Conservation (phyloP, 164 flowering plant species). For the Nymphaea colorata region DNA sequence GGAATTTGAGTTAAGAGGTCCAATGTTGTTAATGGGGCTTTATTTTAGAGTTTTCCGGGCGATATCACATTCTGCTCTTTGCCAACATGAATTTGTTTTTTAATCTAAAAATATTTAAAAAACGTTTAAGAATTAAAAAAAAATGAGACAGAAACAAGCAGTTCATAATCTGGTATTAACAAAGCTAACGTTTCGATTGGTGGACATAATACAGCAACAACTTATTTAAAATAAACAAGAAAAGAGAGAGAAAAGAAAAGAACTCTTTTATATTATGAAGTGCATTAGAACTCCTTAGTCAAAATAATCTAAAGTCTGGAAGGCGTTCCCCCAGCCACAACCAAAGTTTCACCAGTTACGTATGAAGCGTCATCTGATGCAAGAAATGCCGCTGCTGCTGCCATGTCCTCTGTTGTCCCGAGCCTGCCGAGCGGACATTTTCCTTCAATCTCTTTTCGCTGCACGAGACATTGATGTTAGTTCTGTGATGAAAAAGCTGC, state of each 20-base stretch:
- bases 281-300: not conserved
- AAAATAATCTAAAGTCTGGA: constrained; percentile 43
- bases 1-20: too few relatives aligned
- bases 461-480: constrained; percentile 4
- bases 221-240: too few relatives aligned
- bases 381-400: constrained; percentile 78
- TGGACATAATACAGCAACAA: not conserved
- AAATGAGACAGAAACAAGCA: too few relatives aligned
- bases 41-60: too few relatives aligned
- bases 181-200: not conserved
- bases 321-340: constrained; percentile 80
- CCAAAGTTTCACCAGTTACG: constrained; percentile 81
- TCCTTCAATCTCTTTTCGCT: constrained; percentile 45
- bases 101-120: too few relatives aligned
- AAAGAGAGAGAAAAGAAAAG: not conserved
- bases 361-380: constrained; percentile 96
- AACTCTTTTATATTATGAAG: too few relatives aligned
- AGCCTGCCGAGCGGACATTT: constrained; percentile 52
- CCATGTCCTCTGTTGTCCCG: constrained; percentile 93
- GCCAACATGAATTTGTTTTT: too few relatives aligned
- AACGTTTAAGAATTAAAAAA: too few relatives aligned
- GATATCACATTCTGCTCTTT: too few relatives aligned
- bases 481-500: not conserved
- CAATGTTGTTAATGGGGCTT: too few relatives aligned
- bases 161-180: too few relatives aligned